Conservation (phyloP, 106 monocot genomes). For the Alisma plantagoaquatica region DNA sequence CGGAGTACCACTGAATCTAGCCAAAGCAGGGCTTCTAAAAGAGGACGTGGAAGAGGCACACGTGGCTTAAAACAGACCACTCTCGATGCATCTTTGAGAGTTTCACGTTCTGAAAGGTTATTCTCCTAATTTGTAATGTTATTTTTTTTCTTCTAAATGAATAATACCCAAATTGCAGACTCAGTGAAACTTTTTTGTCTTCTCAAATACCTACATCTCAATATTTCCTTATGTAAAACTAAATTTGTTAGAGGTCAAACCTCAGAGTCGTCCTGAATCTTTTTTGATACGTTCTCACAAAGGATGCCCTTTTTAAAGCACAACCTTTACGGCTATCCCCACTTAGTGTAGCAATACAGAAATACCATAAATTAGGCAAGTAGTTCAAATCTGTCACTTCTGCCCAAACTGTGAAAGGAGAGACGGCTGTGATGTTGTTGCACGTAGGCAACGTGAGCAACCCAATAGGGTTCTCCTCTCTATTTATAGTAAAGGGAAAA, state of each 20-base stretch:
- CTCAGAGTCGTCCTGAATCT: neutral
- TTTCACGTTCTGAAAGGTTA: constrained; percentile 51
- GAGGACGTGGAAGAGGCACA: constrained; percentile 78
- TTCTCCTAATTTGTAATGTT: no score
- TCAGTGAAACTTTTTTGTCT: neutral
- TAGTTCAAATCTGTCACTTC: no score
- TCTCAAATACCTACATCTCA: neutral
- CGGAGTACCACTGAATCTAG: constrained; percentile 16
- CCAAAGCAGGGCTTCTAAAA: constrained; percentile 34
- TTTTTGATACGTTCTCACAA: neutral
- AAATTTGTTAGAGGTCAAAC: neutral
- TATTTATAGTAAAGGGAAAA: no score
- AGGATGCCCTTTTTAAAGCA: neutral
- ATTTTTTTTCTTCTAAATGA: neutral
- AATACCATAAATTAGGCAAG: no score
- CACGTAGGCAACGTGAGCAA: no score
- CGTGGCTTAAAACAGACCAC: constrained; percentile 71
- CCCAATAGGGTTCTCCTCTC: no score
- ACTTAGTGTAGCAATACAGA: no score
- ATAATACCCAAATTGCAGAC: neutral
- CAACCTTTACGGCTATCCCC: neutral
- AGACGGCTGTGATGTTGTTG: no score
- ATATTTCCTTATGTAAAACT: neutral
- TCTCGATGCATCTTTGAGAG: constrained; percentile 46
- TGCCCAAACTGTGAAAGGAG: no score